Percentiles rank a stretch among this genome's conserved stretches.
Conservation (phyloP, 495 filamentous ascomycete genomes). For the Annulohypoxylon nitens region DNA sequence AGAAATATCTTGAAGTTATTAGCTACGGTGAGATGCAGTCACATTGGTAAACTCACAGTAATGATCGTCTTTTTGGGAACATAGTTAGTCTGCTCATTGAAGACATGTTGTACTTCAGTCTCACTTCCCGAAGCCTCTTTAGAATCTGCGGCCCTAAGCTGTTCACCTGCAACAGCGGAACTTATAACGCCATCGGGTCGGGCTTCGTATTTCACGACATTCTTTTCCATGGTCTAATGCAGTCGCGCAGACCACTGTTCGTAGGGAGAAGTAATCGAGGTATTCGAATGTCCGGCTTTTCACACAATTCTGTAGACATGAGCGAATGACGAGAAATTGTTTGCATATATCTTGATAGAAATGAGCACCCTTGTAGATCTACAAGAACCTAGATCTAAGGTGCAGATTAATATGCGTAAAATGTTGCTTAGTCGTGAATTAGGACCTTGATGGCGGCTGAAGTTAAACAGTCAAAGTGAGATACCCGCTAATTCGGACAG, state of each 20-base stretch:
- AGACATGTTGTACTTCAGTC: constrained; percentile 46
- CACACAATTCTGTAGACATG: neutral
- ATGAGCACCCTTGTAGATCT: constrained; percentile 9
- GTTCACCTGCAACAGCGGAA: neutral
- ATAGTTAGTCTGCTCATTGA: constrained; percentile 70
- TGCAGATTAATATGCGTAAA: neutral
- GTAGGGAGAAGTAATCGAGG: neutral
- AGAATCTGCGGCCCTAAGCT: constrained; percentile 4
- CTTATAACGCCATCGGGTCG: constrained; percentile 20
- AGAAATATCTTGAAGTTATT: constrained; percentile 62
- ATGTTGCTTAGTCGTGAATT: neutral
- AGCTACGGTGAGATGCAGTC: neutral
- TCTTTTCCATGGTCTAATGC: constrained; percentile 30
- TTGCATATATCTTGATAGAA: constrained; percentile 23
- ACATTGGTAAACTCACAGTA: constrained; percentile 52
- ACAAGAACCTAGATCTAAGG: neutral
- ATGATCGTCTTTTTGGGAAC: constrained; percentile 64
- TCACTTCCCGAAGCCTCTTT: constrained; percentile 26
- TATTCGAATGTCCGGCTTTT: neutral
- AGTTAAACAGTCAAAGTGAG: neutral
- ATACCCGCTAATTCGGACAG: constrained; percentile 6
- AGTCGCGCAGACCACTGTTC: neutral
- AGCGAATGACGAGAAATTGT: constrained; percentile 6
- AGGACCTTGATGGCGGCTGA: constrained; percentile 38
- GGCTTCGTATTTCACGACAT: constrained; percentile 4